Evolutionary conservation across 805 yeast species (phyloP).

Genomic region (Yamadazyma insecticola): DNA sequence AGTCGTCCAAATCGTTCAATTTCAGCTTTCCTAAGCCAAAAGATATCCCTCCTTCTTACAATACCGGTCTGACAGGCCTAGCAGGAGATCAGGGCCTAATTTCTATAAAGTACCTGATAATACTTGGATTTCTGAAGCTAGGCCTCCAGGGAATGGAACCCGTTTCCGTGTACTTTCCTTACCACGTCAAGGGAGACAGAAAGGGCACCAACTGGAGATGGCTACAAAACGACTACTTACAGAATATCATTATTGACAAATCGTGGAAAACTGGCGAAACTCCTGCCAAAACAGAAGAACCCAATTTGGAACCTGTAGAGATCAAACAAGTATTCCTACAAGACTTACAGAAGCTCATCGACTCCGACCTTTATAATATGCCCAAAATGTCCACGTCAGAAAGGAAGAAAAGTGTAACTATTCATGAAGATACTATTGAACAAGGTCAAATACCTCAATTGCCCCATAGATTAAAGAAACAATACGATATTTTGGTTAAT

Average conservation of each 20-base stretch:
- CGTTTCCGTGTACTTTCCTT: conserved; percentile 32
- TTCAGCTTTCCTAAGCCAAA: conserved; percentile 19
- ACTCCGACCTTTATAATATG: conserved; percentile 26
- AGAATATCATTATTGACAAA: conserved; percentile 19
- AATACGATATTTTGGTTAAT: conserved; percentile 34
- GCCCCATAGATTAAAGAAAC: conserved; percentile 26
- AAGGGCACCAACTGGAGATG: conserved; percentile 23
- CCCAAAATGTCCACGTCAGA: conserved; percentile 30
- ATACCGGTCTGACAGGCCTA: conserved; percentile 36
- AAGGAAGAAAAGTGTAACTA: conserved; percentile 24
- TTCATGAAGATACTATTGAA: conserved; percentile 11
- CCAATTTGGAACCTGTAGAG: conserved; percentile 3
- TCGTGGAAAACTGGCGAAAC: conserved; percentile 18
- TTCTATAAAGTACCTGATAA: conserved; percentile 32
- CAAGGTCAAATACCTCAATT: conserved; percentile 20
- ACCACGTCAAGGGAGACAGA: conserved; percentile 20
- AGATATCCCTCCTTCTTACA: conserved; percentile 38
- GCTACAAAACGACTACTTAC: conserved; percentile 25
- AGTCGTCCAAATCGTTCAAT: conserved; percentile 14
- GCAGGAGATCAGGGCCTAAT: conserved; percentile 36
- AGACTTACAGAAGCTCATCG: conserved; percentile 29
- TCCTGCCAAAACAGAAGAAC: background rate
- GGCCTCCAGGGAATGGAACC: conserved; percentile 15
- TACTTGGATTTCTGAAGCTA: conserved; percentile 24
- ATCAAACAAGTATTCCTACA: conserved; percentile 18